Evolutionary conservation across 179 eudicot species (phyloP), one percentile per base, ranked within the genome.

Genomic region (Carnegiea gigantea): DNA sequence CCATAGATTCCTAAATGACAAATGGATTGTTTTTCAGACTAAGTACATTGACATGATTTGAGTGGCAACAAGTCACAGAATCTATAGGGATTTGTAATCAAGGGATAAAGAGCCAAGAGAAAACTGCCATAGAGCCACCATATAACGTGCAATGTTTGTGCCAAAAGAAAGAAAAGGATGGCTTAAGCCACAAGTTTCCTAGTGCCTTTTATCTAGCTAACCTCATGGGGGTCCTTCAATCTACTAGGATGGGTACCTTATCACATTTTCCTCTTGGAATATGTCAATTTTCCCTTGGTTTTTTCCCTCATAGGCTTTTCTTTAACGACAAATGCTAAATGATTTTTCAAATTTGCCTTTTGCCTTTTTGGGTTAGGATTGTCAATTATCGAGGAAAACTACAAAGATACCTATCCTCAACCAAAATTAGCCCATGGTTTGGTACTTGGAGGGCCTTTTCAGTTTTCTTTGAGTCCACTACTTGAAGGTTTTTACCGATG

Each of bases 101-200:
- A 62, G 30, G 68, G 68, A 62, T 5, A 65, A 65, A 65, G 18
- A 65, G 71, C 38, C 71, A 65, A 65, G 18, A 23, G 33, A 59
- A n/a, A 68, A 76, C 11, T 51, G 54, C 54, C 20, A 82, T 62
- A 44, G 62, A 77, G 46, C 64, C 20, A 44, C 17, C 57, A 68
- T n/a, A 40, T 82, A 83, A 79, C 82, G 33, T 83, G 85, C 59
- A 7, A 75, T 79, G 85, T 83, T 33, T 51, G 70, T 24, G n/a
- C 33, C 28, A 83, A 54, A 79, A 4, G 54, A 46, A 81, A 28
- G 20, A 33, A 33, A 17, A 46, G 48, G 13, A 9, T 23, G 51
- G 8, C 57, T 57, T 26, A 78, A 53, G 21, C 49, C 77, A 60
- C 77, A 77, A 82, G 57, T 28, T 46, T 78, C 81, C 78, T 64